phyloP scores from a whole-genome alignment of 805 yeast species.

The Monosporozyma aerobia region DNA sequence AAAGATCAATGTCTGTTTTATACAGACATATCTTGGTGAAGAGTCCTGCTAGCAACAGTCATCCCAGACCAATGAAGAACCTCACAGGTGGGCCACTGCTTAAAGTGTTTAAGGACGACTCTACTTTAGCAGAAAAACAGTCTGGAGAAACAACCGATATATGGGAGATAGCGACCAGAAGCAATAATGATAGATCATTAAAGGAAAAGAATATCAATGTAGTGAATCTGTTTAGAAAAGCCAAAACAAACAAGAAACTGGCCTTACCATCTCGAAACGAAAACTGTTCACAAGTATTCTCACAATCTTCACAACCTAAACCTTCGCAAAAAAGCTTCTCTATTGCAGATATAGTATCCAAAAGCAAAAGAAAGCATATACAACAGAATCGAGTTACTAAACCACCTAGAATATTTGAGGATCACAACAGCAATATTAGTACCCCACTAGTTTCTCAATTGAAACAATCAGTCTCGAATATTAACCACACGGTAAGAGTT shows the following conservation, averaged over 20 bases:
- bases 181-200: not conserved
- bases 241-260: not conserved
- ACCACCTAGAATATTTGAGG: not conserved
- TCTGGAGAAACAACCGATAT: not conserved
- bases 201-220: not conserved
- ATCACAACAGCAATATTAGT: not conserved
- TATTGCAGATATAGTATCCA: not conserved
- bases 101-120: not conserved
- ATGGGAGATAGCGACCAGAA: not conserved
- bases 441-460: not conserved
- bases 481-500: not conserved
- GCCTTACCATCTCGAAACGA: not conserved
- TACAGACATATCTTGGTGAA: not conserved
- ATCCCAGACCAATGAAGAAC: not conserved
- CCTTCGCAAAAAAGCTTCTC: not conserved
- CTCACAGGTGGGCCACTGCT: not conserved
- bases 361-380: not conserved
- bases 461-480: not conserved
- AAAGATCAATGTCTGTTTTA: not conserved
- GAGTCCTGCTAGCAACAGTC: not conserved
- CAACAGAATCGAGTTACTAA: not conserved
- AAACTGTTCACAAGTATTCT: not conserved
- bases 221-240: not conserved
- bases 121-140: not conserved
- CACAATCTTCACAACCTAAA: not conserved